Conservation (phyloP, 257 asterid genomes). For the Galeopsis tetrahit region DNA sequence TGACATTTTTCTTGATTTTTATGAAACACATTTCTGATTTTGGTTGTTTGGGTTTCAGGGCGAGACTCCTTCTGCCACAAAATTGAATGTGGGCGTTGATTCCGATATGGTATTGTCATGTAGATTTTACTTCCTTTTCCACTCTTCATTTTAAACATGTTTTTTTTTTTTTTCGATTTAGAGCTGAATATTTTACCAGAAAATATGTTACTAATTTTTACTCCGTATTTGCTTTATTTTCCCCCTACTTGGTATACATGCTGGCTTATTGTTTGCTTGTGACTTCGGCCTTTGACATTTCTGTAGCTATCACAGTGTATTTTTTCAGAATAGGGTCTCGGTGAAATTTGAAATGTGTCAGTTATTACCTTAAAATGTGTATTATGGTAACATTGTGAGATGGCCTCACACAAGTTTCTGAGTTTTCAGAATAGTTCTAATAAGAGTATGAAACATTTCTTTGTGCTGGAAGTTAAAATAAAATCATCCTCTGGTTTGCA, state of each 20-base stretch:
- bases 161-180: background rate
- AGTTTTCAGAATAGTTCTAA: background rate
- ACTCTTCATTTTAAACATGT: background rate
- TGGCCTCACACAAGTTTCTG: background rate
- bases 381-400: background rate
- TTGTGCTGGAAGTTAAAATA: too few species aligned
- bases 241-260: background rate
- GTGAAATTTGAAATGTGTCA: background rate
- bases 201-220: too few species aligned
- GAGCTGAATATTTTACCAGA: background rate
- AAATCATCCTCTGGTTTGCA: background rate
- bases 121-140: background rate
- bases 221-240: background rate
- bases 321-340: background rate
- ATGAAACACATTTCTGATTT: conserved; percentile 29
- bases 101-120: conserved; percentile 52
- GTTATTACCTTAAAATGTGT: background rate
- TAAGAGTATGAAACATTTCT: conserved; percentile 4
- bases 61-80: conserved; percentile 47
- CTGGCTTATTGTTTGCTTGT: conserved; percentile 16
- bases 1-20: conserved; percentile 4
- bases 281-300: conserved; percentile 10
- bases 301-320: conserved; percentile 5
- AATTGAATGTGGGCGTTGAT: conserved; percentile 49
- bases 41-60: conserved; percentile 41